Conservation (phyloP, 2,329 filamentous ascomycete species). For the Botrytis fabae region DNA sequence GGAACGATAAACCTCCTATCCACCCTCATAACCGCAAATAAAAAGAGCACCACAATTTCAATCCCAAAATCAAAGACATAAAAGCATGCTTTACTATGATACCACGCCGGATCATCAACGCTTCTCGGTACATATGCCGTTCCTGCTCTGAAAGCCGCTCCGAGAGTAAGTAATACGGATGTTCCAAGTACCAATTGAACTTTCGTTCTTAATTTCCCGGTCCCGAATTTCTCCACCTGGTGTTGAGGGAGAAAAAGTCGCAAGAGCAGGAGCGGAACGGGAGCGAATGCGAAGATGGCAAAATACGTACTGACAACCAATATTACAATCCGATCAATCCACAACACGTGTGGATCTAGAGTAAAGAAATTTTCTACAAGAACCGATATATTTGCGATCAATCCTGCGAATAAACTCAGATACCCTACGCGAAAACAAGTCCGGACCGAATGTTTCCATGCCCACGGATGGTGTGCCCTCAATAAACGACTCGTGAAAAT, state of each 20-base stretch:
- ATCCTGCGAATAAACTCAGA: slow-evolving; percentile 62
- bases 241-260: slow-evolving; percentile 35
- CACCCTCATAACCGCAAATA: slow-evolving; percentile 68
- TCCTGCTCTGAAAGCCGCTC: slow-evolving; percentile 56
- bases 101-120: slow-evolving; percentile 21
- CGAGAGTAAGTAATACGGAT: slow-evolving; percentile 61
- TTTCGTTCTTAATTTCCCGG: slow-evolving; percentile 66
- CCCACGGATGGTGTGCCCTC: slow-evolving; percentile 66
- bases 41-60: slow-evolving; percentile 67
- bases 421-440: slow-evolving; percentile 48
- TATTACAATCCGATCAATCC: slow-evolving; percentile 49
- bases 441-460: slow-evolving; percentile 59
- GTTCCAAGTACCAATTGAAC: slow-evolving; percentile 61
- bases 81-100: slow-evolving; percentile 66
- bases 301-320: slow-evolving; percentile 52
- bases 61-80: slow-evolving; percentile 78
- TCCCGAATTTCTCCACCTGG: slow-evolving; percentile 60
- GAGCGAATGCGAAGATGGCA: slow-evolving; percentile 61
- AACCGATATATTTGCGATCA: slow-evolving; percentile 56
- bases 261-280: slow-evolving; percentile 48
- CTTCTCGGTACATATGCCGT: slow-evolving; percentile 51
- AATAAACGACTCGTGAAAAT: slow-evolving; percentile 74
- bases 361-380: slow-evolving; percentile 16
- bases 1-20: slow-evolving; percentile 76
- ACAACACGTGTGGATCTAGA: slow-evolving; percentile 60